These are phyloP conservation scores for Gossypium trilobum DNA, from an alignment of 441 rosid genomes.

Conservation along the genomic window DNA sequence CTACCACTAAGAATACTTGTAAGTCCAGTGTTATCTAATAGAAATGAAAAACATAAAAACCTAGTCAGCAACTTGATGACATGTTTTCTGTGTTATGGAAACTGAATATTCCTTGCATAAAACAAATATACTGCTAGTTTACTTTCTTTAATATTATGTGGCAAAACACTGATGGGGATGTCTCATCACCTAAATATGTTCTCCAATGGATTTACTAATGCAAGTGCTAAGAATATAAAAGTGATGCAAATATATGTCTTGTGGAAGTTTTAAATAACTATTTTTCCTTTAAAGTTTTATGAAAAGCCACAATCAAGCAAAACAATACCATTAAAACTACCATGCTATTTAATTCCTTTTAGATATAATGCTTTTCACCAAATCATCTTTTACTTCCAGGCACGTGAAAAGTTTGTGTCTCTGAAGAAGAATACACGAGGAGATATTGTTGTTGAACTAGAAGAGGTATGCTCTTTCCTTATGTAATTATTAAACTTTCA, in stretches of 20 bases:
- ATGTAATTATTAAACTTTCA: not conserved
- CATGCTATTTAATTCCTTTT: not conserved
- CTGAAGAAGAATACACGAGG: conserved; percentile 72
- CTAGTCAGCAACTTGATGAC: not conserved
- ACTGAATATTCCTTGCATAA: not conserved
- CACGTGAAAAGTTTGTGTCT: conserved; percentile 80
- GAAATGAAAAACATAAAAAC: conserved; percentile 8
- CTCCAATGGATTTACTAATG: conserved; percentile 1
- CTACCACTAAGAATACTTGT: not conserved
- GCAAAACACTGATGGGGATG: not conserved
- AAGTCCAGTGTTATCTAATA: not conserved
- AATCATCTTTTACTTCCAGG: conserved; percentile 30
- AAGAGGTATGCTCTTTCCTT: conserved; percentile 49
- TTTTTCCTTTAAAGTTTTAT: not conserved
- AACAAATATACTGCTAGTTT: not conserved
- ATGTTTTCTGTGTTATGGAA: not conserved
- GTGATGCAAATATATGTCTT: not conserved
- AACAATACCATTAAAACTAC: not conserved
- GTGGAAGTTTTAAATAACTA: not conserved
- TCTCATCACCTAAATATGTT: not conserved
- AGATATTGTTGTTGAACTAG: conserved; percentile 68
- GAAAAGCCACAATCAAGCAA: conserved; percentile 7
- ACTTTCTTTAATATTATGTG: not conserved
- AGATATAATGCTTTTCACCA: not conserved
- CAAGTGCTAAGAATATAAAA: not conserved